Base-by-base conservation (phyloP, 306 rosid genomes). In the Sicyos baderoa region DNA sequence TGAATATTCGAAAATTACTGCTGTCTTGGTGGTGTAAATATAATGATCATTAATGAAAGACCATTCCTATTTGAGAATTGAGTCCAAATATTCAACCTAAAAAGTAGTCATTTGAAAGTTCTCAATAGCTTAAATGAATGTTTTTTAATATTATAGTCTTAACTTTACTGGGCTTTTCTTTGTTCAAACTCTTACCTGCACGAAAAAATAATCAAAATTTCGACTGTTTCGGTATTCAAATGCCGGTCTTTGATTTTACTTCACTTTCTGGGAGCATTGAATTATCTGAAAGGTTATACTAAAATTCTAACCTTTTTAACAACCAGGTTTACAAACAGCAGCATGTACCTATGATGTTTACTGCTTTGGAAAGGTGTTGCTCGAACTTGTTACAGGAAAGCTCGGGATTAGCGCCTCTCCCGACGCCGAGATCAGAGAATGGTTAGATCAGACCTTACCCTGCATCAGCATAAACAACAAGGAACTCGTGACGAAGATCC, bases 321-420 rank as follows among this genome's bases (percentile, higher is more conserved):
- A 67, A 15, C 42, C 87, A 93, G 99, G 91, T 80, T 76, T 88
- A 27, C 75, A 82, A 32, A 84, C 91, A 45, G 72, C 96, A 54
- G 60, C 80, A 48, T 90, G 96, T 77, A 75, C 99, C 68, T 85
- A 88, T 42, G 99, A 93, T 29, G 94, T 93, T 22, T 90, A 86
- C 83, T 93, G 99, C 84, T 86, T 93, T 29, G 99, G 99, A 25
- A 93, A 93, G 77, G 91, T 93, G 48, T 90, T 93, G 58, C 94
- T 93, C 15, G 99, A 86, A 77, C 82, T 90, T 53, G 89, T 93
- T 50, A 93, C 99, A 1, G 97, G 99, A 44, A 89, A 84, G 70
- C 78, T 88, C 50, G 94, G 97, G 59, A 80, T 90, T 35, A 85
- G 99, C 77, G 87, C 94, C 54, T 72, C 86, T 23, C 79, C 81